Evolutionary conservation across 306 rosid species (phyloP), one percentile per base, ranked within the genome.

Genomic region (Lathyrus aphaca): DNA sequence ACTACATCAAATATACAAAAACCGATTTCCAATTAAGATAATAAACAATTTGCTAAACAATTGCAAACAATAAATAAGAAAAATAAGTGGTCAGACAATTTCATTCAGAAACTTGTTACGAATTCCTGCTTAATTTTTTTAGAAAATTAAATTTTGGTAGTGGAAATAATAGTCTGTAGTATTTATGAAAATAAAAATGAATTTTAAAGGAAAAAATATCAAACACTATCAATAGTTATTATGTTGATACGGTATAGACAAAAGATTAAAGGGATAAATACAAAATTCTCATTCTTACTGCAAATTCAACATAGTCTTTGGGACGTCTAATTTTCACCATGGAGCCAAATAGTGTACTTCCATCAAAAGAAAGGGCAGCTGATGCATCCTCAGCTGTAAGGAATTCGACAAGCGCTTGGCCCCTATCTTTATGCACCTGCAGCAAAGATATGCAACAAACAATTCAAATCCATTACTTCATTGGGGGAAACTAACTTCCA

Each of bases 301-400:
- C 77, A 82, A 76, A 81, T 69, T 91, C 96, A 72, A 95, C 81
- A 68, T 78, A 95, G 79, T 95, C 97, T 71, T 86, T 95, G 62
- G 99, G 96, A 15, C 99, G 96, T 78, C 92, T 85, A 70, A 95
- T 75, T 85, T 82, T 91, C 54, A 95, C 77, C 74, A 16, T 65
- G 40, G 89, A 86, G 64, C 97, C 99, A 78, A 81, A 80, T 62
- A 91, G 75, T 60, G 76, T 79, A 71, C 77, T 75, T 13, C 92
- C 97, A 77, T 89, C 95, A 86, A 95, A 91, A 69, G 91, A 83
- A 80, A 95, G 92, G 57, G 99, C 97, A 21, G 88, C 81, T 58
- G 88, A 82, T 49, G 99, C 99, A 79, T 91, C 91, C 84, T 89
- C 95, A 18, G 91, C 87, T 8, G 97, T 95, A 69, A 95, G 95